Evolutionary conservation across 768 basidiomycete species (phyloP).

Genomic region (Collybiopsis confluens): DNA sequence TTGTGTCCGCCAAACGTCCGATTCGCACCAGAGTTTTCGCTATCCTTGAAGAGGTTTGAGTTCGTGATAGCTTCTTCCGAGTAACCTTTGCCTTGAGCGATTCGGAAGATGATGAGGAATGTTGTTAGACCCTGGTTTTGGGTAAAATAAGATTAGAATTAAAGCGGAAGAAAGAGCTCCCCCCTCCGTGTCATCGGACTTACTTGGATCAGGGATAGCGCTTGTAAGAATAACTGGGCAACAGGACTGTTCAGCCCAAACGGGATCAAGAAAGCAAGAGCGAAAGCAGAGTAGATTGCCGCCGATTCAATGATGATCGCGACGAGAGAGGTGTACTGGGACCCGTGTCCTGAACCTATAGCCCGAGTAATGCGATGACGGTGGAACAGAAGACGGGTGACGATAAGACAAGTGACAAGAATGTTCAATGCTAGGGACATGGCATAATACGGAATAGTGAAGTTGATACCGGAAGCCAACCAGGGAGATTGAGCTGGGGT

Average conservation of each 20-base stretch:
- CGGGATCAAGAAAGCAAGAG: conserved; percentile 28
- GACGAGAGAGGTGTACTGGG: conserved; percentile 27
- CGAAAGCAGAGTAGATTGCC: conserved; percentile 28
- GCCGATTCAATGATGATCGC: conserved; percentile 35
- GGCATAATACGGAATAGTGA: conserved; percentile 32
- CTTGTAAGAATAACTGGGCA: conserved; percentile 23
- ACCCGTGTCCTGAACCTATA: conserved; percentile 20
- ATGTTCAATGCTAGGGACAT: conserved; percentile 33
- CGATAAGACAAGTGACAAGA: conserved; percentile 31
- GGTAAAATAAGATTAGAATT: conserved; percentile 5
- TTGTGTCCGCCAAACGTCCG: background rate
- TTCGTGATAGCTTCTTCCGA: background rate
- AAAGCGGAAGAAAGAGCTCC: background rate
- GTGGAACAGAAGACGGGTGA: conserved; percentile 27
- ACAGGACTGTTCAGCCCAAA: conserved; percentile 25
- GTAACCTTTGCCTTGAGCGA: background rate
- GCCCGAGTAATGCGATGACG: conserved; percentile 16
- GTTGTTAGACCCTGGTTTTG: background rate
- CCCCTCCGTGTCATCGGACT: too few species aligned
- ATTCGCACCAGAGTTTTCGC: background rate
- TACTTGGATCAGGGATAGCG: conserved; percentile 18
- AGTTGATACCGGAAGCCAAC: conserved; percentile 18
- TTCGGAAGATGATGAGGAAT: background rate
- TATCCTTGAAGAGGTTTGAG: background rate
- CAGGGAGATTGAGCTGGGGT: conserved; percentile 9